Conservation (phyloP, 179 eudicot species). For the Gypsophila paniculata region DNA sequence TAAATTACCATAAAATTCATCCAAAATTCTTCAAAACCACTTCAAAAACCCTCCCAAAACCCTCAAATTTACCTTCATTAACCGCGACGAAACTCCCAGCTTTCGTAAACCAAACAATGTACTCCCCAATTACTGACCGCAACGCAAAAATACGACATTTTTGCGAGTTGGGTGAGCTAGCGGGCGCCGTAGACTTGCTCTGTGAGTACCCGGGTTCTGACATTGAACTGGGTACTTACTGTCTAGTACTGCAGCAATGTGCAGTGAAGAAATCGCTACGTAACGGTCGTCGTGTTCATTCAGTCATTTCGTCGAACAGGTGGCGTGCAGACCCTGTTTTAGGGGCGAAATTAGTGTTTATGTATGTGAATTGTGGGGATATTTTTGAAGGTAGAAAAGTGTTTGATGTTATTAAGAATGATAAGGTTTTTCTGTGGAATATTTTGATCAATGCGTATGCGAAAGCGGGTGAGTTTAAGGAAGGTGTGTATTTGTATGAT, state of each 20-base stretch:
- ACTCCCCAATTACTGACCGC: constrained; percentile 15
- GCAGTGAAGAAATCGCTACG: constrained; percentile 26
- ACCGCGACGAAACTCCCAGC: constrained; percentile 7
- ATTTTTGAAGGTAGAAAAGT: constrained; percentile 29
- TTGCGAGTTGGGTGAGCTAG: constrained; percentile 45
- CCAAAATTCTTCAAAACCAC: no score
- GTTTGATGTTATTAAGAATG: constrained; percentile 33
- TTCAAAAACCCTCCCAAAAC: not conserved
- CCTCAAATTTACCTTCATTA: constrained; percentile 1
- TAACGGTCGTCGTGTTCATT: constrained; percentile 33
- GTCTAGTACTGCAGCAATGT: constrained; percentile 33
- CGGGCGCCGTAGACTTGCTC: constrained; percentile 46
- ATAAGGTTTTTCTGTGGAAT: constrained; percentile 40
- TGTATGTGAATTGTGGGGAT: constrained; percentile 41
- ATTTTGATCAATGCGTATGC: constrained; percentile 36
- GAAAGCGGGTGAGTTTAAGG: constrained; percentile 28
- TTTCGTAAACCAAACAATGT: not conserved
- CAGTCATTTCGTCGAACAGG: constrained; percentile 40
- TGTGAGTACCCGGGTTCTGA: constrained; percentile 22
- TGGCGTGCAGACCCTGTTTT: constrained; percentile 28
- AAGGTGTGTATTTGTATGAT: constrained; percentile 30
- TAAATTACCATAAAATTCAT: not conserved
- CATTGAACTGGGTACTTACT: constrained; percentile 38
- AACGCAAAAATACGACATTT: constrained; percentile 37
- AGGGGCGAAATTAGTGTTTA: constrained; percentile 39